Conservation (phyloP, 164 flowering plant species). For the Malania oleifera region DNA sequence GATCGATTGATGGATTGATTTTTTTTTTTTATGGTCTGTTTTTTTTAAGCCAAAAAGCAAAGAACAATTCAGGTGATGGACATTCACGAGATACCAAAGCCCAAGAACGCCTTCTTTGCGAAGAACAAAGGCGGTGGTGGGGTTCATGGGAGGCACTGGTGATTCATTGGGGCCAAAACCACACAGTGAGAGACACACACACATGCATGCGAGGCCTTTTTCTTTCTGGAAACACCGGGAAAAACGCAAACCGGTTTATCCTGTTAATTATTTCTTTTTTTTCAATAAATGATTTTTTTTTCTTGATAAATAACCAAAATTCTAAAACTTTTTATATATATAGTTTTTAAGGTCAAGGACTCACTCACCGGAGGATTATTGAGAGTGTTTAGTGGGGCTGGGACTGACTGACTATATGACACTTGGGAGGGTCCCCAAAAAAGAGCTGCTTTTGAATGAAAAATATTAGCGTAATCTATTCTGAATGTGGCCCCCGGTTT, state of each 20-base stretch:
- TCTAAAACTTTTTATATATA: too few relatives aligned
- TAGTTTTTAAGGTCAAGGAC: too few relatives aligned
- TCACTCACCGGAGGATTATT: too few relatives aligned
- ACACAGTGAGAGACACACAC: not conserved
- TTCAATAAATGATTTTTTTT: too few relatives aligned
- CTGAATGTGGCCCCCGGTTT: too few relatives aligned
- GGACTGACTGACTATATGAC: too few relatives aligned
- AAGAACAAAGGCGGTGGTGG: slow-evolving; percentile 61
- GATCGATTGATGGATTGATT: slow-evolving; percentile 6
- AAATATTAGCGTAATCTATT: too few relatives aligned
- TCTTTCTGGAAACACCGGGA: slow-evolving; percentile 6
- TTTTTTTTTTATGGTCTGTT: slow-evolving; percentile 3
- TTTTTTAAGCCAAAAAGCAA: slow-evolving; percentile 89
- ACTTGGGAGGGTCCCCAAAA: too few relatives aligned
- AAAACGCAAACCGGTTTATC: slow-evolving; percentile 4
- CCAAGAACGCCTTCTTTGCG: slow-evolving; percentile 68
- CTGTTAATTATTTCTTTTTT: slow-evolving; percentile 3
- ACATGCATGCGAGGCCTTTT: not conserved
- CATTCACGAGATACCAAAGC: slow-evolving; percentile 85
- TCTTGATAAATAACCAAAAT: too few relatives aligned
- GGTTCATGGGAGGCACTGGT: slow-evolving; percentile 74
- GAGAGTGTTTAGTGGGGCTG: too few relatives aligned
- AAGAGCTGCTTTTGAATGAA: too few relatives aligned
- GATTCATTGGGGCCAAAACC: too few relatives aligned
- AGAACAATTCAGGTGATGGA: slow-evolving; percentile 94